Base-by-base conservation (phyloP, 176 grass and related monocot species). In the Eragrostis curvula region DNA sequence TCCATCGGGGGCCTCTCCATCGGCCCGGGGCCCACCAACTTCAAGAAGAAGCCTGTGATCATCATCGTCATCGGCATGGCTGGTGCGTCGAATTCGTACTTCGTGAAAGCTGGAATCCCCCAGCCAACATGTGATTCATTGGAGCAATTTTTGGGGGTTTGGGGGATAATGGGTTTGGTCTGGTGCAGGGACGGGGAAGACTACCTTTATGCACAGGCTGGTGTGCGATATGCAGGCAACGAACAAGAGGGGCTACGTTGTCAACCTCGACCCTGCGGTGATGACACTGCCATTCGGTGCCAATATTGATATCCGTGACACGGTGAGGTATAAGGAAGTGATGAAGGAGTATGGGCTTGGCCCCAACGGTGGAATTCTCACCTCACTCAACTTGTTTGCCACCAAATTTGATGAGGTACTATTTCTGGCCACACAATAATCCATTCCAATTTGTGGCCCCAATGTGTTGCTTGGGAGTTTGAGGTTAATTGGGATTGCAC, bases 271-370 rank as follows among this genome's bases (percentile, higher is more conserved):
- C 60, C 96, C 96, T 1, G 89, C 96, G 0, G 96, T 93, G 73
- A 93, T 99, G 91, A 92, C 79, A 0, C 93, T 99, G 64, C 96
- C 93, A 2, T 99, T 93, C 0, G 96, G 89, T 27, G 96, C 96
- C 57, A 99, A 99, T 77, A 96, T 99, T 68, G 96, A 99, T 68
- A 99, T 99, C 25, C 88, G 93, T 1, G 96, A 99, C 64, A 99
- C 96, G 0, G 87, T 99, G 63, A 86, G 62, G 5, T 99, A 99
- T 48, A 96, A 99, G 89, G 96, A 99, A 70, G 91, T 99, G 69
- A 99, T 96, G 96, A 99, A 96, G 88, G 93, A 99, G 83, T 93
- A 99, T 23, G 87, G 87, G 15, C 92, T 99, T 46, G 96, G 96
- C 46, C 96, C 96, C n/a, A 99, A 99, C 46, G 96, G 96, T 7